phyloP scores from a whole-genome alignment of 1,139 yeast genomes.

The Saccharomyces hybrid region DNA sequence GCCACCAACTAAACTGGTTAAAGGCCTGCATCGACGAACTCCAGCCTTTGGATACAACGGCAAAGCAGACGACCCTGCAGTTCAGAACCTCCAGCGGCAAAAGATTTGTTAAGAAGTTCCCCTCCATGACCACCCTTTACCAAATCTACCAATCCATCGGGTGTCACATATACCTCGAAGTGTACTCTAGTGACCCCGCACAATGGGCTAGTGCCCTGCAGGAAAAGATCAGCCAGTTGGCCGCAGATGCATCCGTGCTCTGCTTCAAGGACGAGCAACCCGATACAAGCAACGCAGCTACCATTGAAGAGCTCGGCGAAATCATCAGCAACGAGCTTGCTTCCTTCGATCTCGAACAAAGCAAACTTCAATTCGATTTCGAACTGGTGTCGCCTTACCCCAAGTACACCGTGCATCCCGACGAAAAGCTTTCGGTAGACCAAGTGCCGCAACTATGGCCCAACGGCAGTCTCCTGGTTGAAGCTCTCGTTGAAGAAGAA shows the following conservation, averaged over 20 bases:
- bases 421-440: constrained; percentile 28
- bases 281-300: not conserved
- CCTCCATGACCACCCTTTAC: constrained; percentile 40
- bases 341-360: constrained; percentile 25
- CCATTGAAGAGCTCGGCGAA: not conserved
- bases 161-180: constrained; percentile 28
- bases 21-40: constrained; percentile 13
- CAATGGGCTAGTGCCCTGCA: constrained; percentile 13
- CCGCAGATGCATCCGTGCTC: constrained; percentile 14
- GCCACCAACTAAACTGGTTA: constrained; percentile 21
- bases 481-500: constrained; percentile 33
- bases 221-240: constrained; percentile 12
- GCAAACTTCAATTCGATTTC: constrained; percentile 38
- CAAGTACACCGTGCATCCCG: constrained; percentile 37
- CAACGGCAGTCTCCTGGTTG: constrained; percentile 54
- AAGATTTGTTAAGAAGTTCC: constrained; percentile 51
- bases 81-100: constrained; percentile 54
- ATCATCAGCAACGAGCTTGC: constrained; percentile 17
- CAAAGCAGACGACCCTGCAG: constrained; percentile 30
- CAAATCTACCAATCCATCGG: constrained; percentile 65
- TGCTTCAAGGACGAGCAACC: constrained; percentile 16
- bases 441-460: constrained; percentile 49
- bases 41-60: constrained; percentile 7
- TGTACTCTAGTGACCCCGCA: constrained; percentile 10
- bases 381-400: constrained; percentile 54